These are phyloP conservation scores for Crithidia bombi DNA, from an alignment of 208 protist genomes.

Conservation along the genomic window DNA sequence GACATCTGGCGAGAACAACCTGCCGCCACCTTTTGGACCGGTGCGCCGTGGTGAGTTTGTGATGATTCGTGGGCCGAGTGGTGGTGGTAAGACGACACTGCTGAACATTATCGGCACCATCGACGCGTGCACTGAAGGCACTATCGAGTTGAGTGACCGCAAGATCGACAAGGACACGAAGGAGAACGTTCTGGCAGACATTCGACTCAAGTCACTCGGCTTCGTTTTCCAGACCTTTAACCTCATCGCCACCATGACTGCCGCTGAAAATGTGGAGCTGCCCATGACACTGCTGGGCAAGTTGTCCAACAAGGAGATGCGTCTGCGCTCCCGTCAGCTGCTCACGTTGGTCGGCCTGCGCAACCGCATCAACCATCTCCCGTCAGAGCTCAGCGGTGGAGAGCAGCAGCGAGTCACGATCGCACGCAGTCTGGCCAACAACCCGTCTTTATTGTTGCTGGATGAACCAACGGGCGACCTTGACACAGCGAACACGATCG, in stretches of 20 bases:
- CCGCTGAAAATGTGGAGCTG: slow-evolving; percentile 97
- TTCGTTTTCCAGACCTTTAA: slow-evolving; percentile 99
- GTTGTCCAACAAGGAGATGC: slow-evolving; percentile 75
- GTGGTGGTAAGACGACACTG: slow-evolving; percentile 96
- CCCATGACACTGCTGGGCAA: slow-evolving; percentile 96
- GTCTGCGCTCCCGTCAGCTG: slow-evolving; percentile 87
- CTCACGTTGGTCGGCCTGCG: slow-evolving; percentile 94
- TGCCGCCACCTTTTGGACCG: slow-evolving; percentile 55
- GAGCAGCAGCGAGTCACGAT: slow-evolving; percentile 97
- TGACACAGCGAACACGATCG: slow-evolving; percentile 95
- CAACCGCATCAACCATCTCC: slow-evolving; percentile 95
- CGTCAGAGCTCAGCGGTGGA: slow-evolving; percentile 96
- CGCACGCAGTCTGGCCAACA: slow-evolving; percentile 93
- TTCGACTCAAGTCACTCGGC: slow-evolving; percentile 93
- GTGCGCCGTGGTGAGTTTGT: slow-evolving; percentile 95
- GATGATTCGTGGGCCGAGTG: slow-evolving; percentile 97
- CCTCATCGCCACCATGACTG: slow-evolving; percentile 96
- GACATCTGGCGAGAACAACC: background rate
- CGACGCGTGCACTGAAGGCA: slow-evolving; percentile 85
- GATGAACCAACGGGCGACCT: slow-evolving; percentile 97
- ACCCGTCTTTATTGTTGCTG: slow-evolving; percentile 95
- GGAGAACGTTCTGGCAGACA: slow-evolving; percentile 84
- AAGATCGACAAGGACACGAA: slow-evolving; percentile 63
- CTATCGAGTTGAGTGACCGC: slow-evolving; percentile 84
- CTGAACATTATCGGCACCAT: slow-evolving; percentile 96